phyloP scores from a whole-genome alignment of 805 yeast genomes.

The Kockiozyma suomiensis region DNA sequence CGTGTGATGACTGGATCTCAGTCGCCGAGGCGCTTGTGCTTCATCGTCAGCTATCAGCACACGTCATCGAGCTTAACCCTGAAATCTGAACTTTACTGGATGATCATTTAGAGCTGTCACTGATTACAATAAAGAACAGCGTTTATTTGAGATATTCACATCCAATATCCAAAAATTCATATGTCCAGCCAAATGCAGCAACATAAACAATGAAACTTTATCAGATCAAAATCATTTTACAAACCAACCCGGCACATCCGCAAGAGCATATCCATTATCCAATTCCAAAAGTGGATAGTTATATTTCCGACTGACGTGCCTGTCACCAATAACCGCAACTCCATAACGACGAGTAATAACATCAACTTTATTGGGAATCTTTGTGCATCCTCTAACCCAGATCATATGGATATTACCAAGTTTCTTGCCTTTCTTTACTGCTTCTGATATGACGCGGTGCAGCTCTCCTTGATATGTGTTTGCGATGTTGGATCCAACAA shows the following conservation, averaged over 20 bases:
- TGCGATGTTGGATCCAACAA: neutral
- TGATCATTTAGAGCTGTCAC: too few species aligned
- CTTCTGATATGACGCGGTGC: neutral
- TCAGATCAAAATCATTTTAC: neutral
- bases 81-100: too few species aligned
- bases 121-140: too few species aligned
- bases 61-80: too few species aligned
- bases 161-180: too few species aligned
- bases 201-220: neutral
- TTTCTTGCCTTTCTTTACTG: neutral
- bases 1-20: too few species aligned
- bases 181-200: too few species aligned
- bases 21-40: too few species aligned
- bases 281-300: neutral
- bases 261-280: neutral
- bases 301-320: neutral
- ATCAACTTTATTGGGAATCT: neutral
- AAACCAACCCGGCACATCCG: constrained; percentile 2
- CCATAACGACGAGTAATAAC: neutral
- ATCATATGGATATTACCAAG: neutral
- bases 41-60: too few species aligned
- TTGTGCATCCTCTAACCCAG: constrained; percentile 5
- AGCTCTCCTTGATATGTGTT: neutral
- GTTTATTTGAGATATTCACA: too few species aligned
- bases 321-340: neutral